These are phyloP conservation scores for Berkeleyomyces basicola DNA, from an alignment of 2,329 filamentous ascomycete genomes.

Conservation along the genomic window DNA sequence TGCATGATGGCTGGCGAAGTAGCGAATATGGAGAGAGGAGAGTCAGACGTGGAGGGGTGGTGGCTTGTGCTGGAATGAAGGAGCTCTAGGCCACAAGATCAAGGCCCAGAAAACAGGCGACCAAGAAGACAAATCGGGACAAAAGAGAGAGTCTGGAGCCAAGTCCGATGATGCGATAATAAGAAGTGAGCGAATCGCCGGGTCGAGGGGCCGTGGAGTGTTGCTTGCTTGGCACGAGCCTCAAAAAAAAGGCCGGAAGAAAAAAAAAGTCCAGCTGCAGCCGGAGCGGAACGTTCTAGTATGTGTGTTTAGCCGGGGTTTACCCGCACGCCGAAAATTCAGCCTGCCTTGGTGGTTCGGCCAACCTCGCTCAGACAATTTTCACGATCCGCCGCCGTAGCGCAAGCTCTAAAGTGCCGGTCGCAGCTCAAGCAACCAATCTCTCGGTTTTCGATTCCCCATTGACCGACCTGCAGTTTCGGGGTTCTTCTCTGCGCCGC, in stretches of 20 bases:
- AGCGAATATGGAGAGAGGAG: background rate
- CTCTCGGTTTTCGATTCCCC: background rate
- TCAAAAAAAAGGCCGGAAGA: constrained; percentile 10
- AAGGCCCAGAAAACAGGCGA: background rate
- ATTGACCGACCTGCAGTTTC: background rate
- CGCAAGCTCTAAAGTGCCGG: background rate
- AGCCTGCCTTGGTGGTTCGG: constrained; percentile 3
- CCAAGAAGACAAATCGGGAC: background rate
- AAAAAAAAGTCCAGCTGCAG: constrained; percentile 1
- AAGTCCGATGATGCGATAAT: background rate
- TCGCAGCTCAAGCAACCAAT: background rate
- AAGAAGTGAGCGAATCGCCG: background rate
- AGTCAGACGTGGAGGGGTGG: background rate
- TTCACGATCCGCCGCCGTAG: constrained; percentile 1
- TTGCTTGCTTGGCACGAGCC: constrained; percentile 2
- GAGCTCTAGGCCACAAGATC: background rate
- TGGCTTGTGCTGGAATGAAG: background rate
- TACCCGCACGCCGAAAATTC: constrained; percentile 7
- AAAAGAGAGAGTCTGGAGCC: background rate
- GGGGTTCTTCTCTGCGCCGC: background rate
- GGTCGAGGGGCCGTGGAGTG: background rate
- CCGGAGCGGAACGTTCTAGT: constrained; percentile 13
- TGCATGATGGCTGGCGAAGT: constrained; percentile 1
- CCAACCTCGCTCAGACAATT: background rate
- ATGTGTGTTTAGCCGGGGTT: constrained; percentile 8